A percentile compares a stretch with the other conserved stretches of the same genome.
Evolutionary conservation across 2,329 filamentous ascomycete species (phyloP).

Genomic region (Laburnicola sp.): DNA sequence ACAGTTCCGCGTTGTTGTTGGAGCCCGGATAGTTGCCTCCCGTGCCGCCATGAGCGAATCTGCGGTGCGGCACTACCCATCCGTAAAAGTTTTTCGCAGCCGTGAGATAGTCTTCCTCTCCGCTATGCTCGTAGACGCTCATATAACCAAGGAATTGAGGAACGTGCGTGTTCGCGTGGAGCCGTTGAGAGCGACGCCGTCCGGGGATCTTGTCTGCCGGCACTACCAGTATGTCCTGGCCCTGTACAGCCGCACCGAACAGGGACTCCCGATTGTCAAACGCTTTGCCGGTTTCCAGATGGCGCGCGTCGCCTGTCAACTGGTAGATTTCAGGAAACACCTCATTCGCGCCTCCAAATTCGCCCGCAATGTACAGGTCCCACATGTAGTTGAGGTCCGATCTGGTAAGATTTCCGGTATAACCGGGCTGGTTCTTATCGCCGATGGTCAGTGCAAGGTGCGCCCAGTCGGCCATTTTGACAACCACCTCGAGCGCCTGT

Average conservation of each 20-base stretch:
- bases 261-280: conserved; percentile 21
- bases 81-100: conserved; percentile 19
- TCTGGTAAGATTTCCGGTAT: conserved; percentile 17
- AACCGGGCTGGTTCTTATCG: conserved; percentile 19
- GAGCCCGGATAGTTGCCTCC: conserved; percentile 54
- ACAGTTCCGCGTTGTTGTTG: conserved; percentile 63
- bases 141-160: conserved; percentile 20
- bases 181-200: conserved; percentile 11
- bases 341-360: conserved; percentile 20
- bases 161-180: conserved; percentile 19
- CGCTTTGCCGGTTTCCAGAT: conserved; percentile 16
- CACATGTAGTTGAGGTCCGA: conserved; percentile 23
- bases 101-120: conserved; percentile 15
- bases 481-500: conserved; percentile 16
- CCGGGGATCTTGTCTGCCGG: conserved; percentile 13
- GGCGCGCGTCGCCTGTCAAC: conserved; percentile 11
- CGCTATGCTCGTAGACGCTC: conserved; percentile 18
- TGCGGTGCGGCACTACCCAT: conserved; percentile 18
- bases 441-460: conserved; percentile 16
- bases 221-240: conserved; percentile 18
- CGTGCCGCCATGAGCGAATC: conserved; percentile 17
- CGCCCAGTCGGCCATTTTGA: conserved; percentile 22
- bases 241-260: conserved; percentile 15
- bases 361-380: conserved; percentile 21
- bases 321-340: conserved; percentile 19